Percentiles rank a stretch among this genome's conserved stretches.
These are phyloP conservation scores for Boletus coccyginus DNA, from an alignment of 768 basidiomycete species.

Conservation along the genomic window DNA sequence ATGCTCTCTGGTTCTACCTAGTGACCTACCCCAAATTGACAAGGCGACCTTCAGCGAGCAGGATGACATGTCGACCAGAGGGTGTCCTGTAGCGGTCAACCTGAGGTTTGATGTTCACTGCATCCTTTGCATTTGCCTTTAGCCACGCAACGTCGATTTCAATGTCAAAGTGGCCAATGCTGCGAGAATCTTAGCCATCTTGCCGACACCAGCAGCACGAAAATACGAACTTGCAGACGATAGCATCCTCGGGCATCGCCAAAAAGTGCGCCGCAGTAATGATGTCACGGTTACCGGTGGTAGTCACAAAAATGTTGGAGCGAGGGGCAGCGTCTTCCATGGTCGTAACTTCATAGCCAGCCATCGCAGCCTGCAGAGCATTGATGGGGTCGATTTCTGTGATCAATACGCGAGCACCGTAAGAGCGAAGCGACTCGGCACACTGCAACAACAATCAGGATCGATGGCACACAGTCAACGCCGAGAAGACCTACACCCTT, in stretches of 20 bases:
- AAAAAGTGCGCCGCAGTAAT: slow-evolving; percentile 89
- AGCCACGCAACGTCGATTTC: slow-evolving; percentile 99
- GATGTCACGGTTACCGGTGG: slow-evolving; percentile 98
- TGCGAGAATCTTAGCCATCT: slow-evolving; percentile 27
- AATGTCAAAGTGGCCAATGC: slow-evolving; percentile 84
- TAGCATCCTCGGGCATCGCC: slow-evolving; percentile 97
- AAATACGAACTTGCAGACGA: slow-evolving; percentile 88
- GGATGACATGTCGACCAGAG: slow-evolving; percentile 90
- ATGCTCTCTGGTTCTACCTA: not conserved
- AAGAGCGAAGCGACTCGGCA: slow-evolving; percentile 95
- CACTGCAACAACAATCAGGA: slow-evolving; percentile 53
- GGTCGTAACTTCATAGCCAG: slow-evolving; percentile 96
- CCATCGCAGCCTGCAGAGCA: slow-evolving; percentile 99
- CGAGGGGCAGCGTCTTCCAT: slow-evolving; percentile 96
- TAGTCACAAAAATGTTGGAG: slow-evolving; percentile 93
- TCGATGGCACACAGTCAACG: not conserved
- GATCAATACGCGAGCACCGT: slow-evolving; percentile 92
- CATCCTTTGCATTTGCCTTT: slow-evolving; percentile 84
- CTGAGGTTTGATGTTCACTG: slow-evolving; percentile 95
- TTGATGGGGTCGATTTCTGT: slow-evolving; percentile 99
- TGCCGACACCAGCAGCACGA: not conserved
- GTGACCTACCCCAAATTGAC: slow-evolving; percentile 88
- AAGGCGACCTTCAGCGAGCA: slow-evolving; percentile 97
- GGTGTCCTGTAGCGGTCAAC: slow-evolving; percentile 97
- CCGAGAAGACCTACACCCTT: slow-evolving; percentile 76